Conservation (phyloP, 768 basidiomycete species). For the Tylopilus sp. region DNA sequence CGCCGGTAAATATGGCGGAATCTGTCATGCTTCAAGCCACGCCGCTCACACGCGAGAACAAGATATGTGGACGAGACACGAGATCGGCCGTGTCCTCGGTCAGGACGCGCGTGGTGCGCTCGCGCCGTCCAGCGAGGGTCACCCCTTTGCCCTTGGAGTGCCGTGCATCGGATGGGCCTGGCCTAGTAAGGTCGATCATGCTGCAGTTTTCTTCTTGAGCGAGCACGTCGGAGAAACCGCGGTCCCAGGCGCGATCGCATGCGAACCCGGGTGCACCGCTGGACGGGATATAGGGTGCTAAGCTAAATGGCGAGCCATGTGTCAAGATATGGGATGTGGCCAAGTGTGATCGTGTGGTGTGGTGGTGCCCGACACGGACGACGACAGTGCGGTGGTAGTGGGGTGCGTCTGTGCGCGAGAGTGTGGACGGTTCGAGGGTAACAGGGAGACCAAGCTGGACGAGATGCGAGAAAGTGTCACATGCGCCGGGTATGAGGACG, state of each 20-base stretch:
- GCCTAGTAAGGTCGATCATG: conserved; percentile 37
- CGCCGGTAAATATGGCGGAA: conserved; percentile 70
- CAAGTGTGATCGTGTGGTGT: neutral
- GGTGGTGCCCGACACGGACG: conserved; percentile 9
- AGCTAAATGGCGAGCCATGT: conserved; percentile 52
- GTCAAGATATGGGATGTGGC: conserved; percentile 19
- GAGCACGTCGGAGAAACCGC: conserved; percentile 52
- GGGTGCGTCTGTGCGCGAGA: conserved; percentile 2
- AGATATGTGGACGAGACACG: conserved; percentile 39
- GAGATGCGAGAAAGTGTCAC: conserved; percentile 45
- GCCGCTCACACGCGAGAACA: neutral
- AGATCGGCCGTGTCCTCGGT: conserved; percentile 50
- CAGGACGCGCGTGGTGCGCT: conserved; percentile 52
- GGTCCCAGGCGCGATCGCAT: conserved; percentile 68
- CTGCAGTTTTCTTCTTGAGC: conserved; percentile 38
- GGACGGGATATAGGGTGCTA: conserved; percentile 45
- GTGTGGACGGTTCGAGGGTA: conserved; percentile 27
- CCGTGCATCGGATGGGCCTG: conserved; percentile 37
- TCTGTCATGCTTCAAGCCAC: too few species aligned
- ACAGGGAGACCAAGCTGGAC: conserved; percentile 50
- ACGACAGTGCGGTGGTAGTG: conserved; percentile 8
- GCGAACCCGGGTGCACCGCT: conserved; percentile 76
- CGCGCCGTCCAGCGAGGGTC: conserved; percentile 52
- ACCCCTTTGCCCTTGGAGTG: conserved; percentile 35
- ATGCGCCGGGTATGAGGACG: conserved; percentile 20